Evolutionary conservation across 768 basidiomycete genomes (phyloP).

Genomic region (Leccinum broughii): DNA sequence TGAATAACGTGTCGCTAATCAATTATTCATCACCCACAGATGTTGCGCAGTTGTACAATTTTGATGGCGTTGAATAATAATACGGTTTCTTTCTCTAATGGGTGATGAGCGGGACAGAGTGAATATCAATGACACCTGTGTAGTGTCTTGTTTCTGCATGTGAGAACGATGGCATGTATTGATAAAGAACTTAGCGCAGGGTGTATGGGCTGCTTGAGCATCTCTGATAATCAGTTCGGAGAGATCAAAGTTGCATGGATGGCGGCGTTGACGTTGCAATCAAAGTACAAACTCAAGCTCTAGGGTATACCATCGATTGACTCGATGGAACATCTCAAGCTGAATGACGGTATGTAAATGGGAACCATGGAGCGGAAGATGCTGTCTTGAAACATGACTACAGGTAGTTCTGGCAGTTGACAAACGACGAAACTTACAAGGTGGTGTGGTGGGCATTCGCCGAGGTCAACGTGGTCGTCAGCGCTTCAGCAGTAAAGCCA

Average conservation of each 20-base stretch:
- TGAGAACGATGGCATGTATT: background rate
- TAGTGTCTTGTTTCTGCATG: background rate
- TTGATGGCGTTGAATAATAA: constrained; percentile 2
- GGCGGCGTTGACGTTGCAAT: constrained; percentile 6
- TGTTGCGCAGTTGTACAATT: background rate
- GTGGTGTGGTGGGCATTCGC: constrained; percentile 9
- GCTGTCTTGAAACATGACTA: background rate
- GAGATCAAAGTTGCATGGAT: background rate
- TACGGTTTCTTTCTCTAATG: background rate
- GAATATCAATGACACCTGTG: background rate
- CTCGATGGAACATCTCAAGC: background rate
- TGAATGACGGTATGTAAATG: constrained; percentile 10
- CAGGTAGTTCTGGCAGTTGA: constrained; percentile 4
- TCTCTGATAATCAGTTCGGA: background rate
- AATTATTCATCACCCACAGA: constrained; percentile 14
- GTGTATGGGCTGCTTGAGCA: background rate
- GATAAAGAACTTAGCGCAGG: background rate
- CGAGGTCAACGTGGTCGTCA: constrained; percentile 6
- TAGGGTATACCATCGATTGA: background rate
- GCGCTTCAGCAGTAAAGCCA: background rate
- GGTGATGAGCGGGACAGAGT: background rate
- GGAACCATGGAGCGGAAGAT: background rate
- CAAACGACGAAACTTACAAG: constrained; percentile 8
- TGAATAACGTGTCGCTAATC: constrained; percentile 5
- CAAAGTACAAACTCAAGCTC: background rate